Evolutionary conservation across 2,329 filamentous ascomycete genomes (phyloP), one percentile per base, ranked within the genome.

Genomic region (Alternaria gaisen): DNA sequence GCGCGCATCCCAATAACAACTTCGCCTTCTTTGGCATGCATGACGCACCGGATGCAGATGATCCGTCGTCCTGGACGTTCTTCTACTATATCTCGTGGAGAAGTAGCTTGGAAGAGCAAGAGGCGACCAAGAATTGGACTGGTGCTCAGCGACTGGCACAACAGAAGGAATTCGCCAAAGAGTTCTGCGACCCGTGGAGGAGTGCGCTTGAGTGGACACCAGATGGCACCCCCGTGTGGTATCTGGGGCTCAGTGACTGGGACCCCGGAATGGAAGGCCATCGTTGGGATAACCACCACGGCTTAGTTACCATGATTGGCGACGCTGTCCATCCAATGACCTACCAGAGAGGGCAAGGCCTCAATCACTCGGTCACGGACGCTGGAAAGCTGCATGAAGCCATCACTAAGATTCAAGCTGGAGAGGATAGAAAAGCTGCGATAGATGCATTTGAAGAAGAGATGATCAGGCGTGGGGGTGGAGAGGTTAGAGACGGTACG

Each of bases 21-120:
- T 81, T 84, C 57, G 77, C 79, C 18, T 82, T 83, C 72, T 81
- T 85, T 53, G 79, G 79, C n/a, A 73, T 80, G 59, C 80, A 83
- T 30, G 77, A 83, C 63, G 80, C 73, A 5, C 70, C 77, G 3
- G 72, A 79, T 44, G 62, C 72, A 14, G 69, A 77, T 18, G 66
- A 76, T 10, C 81, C 81, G 1, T 79, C 80, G 22, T 72, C 70
- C 5, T 82, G 81, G 81, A 77, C 75, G 4, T 83, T 83, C 64
- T 81, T 81, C 69, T 83, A 81, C 71, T 84, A 84, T 67, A 80
- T 84, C 52, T 83, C 82, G 11, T 83, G 81, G 80, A 64, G 54
- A 18, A 77, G 70, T 10, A 73, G 68, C 34, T 28, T 80, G 1
- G 77, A 82, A 53, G 78, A 83, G 60, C 82, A 84, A 61, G 76